These are phyloP conservation scores for Cytospora piceae DNA, from an alignment of 2,329 filamentous ascomycete species.

Conservation along the genomic window DNA sequence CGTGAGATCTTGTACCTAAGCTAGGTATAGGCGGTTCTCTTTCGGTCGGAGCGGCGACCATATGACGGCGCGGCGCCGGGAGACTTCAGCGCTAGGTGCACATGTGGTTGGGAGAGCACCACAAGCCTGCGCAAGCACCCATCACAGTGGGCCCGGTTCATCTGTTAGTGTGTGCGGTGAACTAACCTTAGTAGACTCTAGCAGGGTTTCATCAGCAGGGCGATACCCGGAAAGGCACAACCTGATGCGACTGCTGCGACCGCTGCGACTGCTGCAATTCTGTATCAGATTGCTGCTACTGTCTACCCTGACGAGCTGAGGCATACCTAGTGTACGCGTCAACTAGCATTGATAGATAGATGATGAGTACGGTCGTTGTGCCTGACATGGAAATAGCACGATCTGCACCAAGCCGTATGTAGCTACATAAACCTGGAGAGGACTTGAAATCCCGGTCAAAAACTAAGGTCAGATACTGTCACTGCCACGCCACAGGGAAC, in stretches of 20 bases:
- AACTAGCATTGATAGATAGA: neutral
- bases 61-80: slow-evolving; percentile 1
- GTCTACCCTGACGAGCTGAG: too few species aligned
- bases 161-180: neutral
- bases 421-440: neutral
- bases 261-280: neutral
- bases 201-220: neutral
- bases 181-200: neutral
- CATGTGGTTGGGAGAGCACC: neutral
- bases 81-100: neutral
- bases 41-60: neutral
- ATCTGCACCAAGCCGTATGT: neutral
- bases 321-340: neutral
- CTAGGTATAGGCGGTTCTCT: neutral
- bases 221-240: neutral
- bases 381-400: too few species aligned
- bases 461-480: neutral
- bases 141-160: slow-evolving; percentile 1
- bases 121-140: neutral
- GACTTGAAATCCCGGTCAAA: neutral
- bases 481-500: slow-evolving; percentile 14
- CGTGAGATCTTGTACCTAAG: neutral
- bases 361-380: neutral
- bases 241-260: neutral
- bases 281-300: neutral